Evolutionary conservation across 208 protist genomes (phyloP).

Genomic region (Leishmania turanica): DNA sequence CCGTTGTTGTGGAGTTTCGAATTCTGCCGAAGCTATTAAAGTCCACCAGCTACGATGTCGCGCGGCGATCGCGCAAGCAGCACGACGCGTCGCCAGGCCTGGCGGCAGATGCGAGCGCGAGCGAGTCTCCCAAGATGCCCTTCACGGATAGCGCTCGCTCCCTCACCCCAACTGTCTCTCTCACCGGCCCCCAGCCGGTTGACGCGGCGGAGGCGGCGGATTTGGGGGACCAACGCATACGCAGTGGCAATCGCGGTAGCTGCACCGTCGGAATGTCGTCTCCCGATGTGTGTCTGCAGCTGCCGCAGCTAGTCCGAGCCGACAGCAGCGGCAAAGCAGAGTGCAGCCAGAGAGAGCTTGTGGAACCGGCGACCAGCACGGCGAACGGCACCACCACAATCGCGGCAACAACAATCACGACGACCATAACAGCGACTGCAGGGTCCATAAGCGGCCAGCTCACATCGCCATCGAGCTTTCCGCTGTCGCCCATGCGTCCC

Average conservation of each 20-base stretch:
- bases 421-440: not conserved
- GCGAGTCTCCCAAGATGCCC: constrained; percentile 1
- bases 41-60: constrained; percentile 17
- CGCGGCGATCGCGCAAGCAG: not conserved
- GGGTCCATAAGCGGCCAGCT: not conserved
- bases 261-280: not conserved
- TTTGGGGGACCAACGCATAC: not conserved
- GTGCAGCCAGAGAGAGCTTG: not conserved
- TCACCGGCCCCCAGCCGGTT: not conserved
- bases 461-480: not conserved
- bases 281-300: not conserved
- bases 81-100: not conserved
- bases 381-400: not conserved
- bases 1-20: constrained; percentile 28
- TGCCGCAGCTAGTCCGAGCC: constrained; percentile 15
- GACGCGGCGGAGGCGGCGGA: not conserved
- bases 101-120: not conserved
- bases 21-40: constrained; percentile 13
- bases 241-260: not conserved
- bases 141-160: not conserved
- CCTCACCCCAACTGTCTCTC: not conserved
- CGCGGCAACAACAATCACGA: not conserved
- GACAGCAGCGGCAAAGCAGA: constrained; percentile 8
- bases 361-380: constrained; percentile 2
- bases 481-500: not conserved